Evolutionary conservation across 768 basidiomycete species (phyloP).

Genomic region (Leccinellum albellum): DNA sequence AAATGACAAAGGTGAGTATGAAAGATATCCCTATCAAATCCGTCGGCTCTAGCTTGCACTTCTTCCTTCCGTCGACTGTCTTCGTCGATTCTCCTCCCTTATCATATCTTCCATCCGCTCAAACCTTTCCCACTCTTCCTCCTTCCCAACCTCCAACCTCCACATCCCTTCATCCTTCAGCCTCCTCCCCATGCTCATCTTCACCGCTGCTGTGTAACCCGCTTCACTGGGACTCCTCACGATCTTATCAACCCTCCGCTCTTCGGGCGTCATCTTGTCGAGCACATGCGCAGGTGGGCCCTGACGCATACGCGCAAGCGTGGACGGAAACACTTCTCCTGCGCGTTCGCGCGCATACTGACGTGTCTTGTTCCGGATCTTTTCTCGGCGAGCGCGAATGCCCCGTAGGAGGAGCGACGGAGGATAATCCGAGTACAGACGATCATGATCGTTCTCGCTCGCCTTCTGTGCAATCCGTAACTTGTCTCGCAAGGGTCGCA

Average conservation of each 20-base stretch:
- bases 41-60: not conserved
- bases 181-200: conserved; percentile 51
- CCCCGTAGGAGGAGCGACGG: conserved; percentile 47
- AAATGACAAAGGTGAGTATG: not conserved
- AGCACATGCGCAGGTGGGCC: conserved; percentile 65
- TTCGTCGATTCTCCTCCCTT: conserved; percentile 28
- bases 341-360: conserved; percentile 57
- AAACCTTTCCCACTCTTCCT: conserved; percentile 24
- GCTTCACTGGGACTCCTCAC: conserved; percentile 54
- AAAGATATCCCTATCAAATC: conserved; percentile 3
- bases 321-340: conserved; percentile 55
- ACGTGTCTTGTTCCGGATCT: conserved; percentile 61
- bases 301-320: conserved; percentile 44
- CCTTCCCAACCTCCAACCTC: conserved; percentile 33
- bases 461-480: conserved; percentile 31
- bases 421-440: conserved; percentile 42
- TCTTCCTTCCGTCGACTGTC: not conserved
- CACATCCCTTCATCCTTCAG: conserved; percentile 35
- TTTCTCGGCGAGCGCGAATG: conserved; percentile 55
- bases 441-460: conserved; percentile 39
- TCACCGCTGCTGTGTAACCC: conserved; percentile 68
- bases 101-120: conserved; percentile 27
- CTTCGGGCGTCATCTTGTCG: conserved; percentile 45
- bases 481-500: conserved; percentile 33
- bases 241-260: conserved; percentile 48